Evolutionary conservation across 805 yeast genomes (phyloP).

Genomic region (Candida stauntonica): DNA sequence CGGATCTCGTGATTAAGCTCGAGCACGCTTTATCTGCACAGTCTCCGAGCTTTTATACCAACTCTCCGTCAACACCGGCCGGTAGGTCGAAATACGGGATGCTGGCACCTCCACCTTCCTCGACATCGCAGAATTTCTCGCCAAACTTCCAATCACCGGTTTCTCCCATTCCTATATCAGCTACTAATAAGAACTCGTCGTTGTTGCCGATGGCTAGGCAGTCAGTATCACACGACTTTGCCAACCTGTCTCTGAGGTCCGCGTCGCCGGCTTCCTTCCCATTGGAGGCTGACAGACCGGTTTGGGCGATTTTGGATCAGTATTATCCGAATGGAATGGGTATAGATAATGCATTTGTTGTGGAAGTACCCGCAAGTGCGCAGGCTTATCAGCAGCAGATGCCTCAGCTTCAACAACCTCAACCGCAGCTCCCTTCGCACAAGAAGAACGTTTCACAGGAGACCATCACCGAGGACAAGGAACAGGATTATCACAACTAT

Average conservation of each 20-base stretch:
- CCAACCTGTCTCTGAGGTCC: constrained; percentile 7
- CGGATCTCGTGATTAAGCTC: constrained; percentile 47
- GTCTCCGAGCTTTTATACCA: constrained; percentile 9
- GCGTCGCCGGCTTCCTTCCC: constrained; percentile 18
- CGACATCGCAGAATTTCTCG: not conserved
- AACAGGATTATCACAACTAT: constrained; percentile 15
- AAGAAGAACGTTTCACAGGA: constrained; percentile 19
- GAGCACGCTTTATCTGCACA: constrained; percentile 11
- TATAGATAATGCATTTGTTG: constrained; percentile 58
- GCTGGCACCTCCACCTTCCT: not conserved
- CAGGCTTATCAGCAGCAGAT: constrained; percentile 5
- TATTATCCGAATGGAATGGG: constrained; percentile 66
- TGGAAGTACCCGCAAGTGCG: constrained; percentile 46
- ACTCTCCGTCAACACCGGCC: constrained; percentile 13
- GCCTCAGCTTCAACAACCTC: constrained; percentile 1
- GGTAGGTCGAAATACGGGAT: constrained; percentile 8
- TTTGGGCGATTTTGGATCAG: constrained; percentile 54
- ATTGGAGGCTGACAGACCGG: constrained; percentile 57
- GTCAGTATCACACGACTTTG: constrained; percentile 11
- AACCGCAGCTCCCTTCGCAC: not conserved
- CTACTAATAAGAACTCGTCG: constrained; percentile 17
- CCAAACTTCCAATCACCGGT: constrained; percentile 19
- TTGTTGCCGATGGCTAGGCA: constrained; percentile 14
- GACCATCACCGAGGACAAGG: constrained; percentile 24
- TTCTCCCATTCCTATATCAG: constrained; percentile 25